phyloP scores from a whole-genome alignment of 2,329 filamentous ascomycete genomes.

The Escovopsis weberi region DNA sequence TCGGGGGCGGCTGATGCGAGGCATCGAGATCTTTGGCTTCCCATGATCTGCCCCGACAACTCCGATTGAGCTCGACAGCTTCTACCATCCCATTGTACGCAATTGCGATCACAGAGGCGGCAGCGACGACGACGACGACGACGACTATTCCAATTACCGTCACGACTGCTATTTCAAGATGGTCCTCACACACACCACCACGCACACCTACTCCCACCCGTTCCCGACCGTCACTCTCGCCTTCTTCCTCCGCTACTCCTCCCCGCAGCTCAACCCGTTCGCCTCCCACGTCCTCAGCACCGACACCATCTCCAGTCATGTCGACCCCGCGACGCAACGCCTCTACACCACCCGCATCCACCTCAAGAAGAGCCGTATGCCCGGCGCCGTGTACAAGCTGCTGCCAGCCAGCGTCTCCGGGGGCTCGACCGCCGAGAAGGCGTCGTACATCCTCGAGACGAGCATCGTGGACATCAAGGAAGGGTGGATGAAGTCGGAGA shows the following conservation, averaged over 20 bases:
- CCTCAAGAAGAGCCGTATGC: conserved; percentile 67
- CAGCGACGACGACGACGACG: neutral
- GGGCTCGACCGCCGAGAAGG: conserved; percentile 48
- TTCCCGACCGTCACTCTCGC: conserved; percentile 77
- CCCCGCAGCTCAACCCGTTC: conserved; percentile 58
- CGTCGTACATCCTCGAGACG: conserved; percentile 67
- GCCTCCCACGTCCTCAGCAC: conserved; percentile 69
- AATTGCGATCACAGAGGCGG: conserved; percentile 1
- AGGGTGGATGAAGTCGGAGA: conserved; percentile 74
- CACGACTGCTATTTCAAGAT: conserved; percentile 24
- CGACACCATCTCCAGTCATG: conserved; percentile 62
- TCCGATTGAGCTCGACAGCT: conserved; percentile 10
- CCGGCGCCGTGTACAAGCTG: conserved; percentile 59
- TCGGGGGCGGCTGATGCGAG: conserved; percentile 5
- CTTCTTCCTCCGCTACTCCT: conserved; percentile 78
- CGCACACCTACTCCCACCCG: conserved; percentile 63
- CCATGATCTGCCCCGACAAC: conserved; percentile 11
- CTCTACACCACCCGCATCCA: conserved; percentile 68
- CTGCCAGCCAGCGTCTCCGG: conserved; percentile 57
- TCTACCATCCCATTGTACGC: neutral
- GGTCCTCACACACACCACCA: conserved; percentile 50
- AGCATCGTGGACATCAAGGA: conserved; percentile 66
- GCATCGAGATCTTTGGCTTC: conserved; percentile 4
- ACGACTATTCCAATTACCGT: conserved; percentile 1
- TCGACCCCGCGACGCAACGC: conserved; percentile 59